Conservation (phyloP, 768 basidiomycete genomes). For the Calocybe indica region DNA sequence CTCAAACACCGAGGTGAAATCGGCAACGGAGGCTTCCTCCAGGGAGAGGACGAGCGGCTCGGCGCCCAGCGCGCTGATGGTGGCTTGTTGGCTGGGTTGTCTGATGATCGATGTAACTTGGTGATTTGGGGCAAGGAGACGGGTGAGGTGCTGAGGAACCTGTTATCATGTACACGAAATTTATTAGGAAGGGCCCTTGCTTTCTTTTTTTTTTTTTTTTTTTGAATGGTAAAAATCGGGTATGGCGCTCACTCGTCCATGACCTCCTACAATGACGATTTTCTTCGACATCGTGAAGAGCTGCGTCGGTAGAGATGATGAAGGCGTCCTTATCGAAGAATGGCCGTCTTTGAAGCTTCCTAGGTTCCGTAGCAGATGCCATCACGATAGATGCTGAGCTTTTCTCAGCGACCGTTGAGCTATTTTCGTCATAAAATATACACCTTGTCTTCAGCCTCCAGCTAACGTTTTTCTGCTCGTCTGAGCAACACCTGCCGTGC, state of each 20-base stretch:
- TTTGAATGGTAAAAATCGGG: too few relatives aligned
- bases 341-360: not conserved
- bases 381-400: too few relatives aligned
- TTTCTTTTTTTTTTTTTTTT: not conserved
- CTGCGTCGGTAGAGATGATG: not conserved
- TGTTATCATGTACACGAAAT: slow-evolving; percentile 7
- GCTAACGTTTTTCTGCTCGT: too few relatives aligned
- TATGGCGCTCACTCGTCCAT: slow-evolving; percentile 36
- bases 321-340: not conserved
- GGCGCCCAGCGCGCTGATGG: slow-evolving; percentile 36
- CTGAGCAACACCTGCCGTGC: too few relatives aligned
- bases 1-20: slow-evolving; percentile 42
- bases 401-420: too few relatives aligned
- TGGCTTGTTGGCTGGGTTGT: slow-evolving; percentile 35
- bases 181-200: not conserved
- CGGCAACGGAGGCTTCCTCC: slow-evolving; percentile 39
- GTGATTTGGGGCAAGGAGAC: slow-evolving; percentile 37
- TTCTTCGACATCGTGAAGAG: slow-evolving; percentile 27
- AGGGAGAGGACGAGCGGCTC: slow-evolving; percentile 51
- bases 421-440: too few relatives aligned
- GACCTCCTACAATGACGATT: slow-evolving; percentile 46
- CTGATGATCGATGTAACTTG: slow-evolving; percentile 54
- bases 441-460: too few relatives aligned
- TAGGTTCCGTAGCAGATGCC: not conserved
- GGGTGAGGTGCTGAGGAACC: slow-evolving; percentile 46